Evolutionary conservation across 805 yeast species (phyloP).

Genomic region (Sugiyamaella marilandica): DNA sequence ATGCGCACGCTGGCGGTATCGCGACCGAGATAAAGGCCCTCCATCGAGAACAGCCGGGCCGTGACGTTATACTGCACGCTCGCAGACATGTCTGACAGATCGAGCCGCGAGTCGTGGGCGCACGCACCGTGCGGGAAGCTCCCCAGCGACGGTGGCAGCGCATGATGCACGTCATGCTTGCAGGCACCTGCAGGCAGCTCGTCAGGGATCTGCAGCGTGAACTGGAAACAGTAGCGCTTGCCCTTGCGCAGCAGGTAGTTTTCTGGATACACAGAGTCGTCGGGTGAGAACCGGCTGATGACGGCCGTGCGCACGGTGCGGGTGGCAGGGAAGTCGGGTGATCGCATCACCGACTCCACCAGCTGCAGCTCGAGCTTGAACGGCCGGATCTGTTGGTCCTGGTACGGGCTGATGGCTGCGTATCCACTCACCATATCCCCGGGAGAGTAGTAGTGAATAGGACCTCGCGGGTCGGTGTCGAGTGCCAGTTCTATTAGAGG

Average conservation of each 20-base stretch:
- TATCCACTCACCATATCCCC: slow-evolving; percentile 11
- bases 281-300: slow-evolving; percentile 1
- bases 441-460: neutral
- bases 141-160: slow-evolving; percentile 15
- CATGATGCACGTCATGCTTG: slow-evolving; percentile 7
- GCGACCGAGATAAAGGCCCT: neutral
- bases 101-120: neutral
- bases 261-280: slow-evolving; percentile 2
- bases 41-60: slow-evolving; percentile 3
- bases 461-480: neutral
- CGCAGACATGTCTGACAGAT: slow-evolving; percentile 11
- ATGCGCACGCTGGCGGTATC: neutral
- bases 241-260: slow-evolving; percentile 6
- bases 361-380: slow-evolving; percentile 8
- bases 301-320: neutral
- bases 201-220: slow-evolving; percentile 12
- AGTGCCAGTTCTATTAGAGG: slow-evolving; percentile 1
- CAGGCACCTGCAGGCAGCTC: slow-evolving; percentile 3
- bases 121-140: slow-evolving; percentile 2
- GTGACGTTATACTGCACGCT: slow-evolving; percentile 2
- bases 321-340: slow-evolving; percentile 9
- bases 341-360: slow-evolving; percentile 10
- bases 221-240: slow-evolving; percentile 6
- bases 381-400: slow-evolving; percentile 1
- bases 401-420: slow-evolving; percentile 3